Evolutionary conservation across 306 rosid genomes (phyloP), one percentile per base, ranked within the genome.

Genomic region (Ammopiptanthus mongolicus): DNA sequence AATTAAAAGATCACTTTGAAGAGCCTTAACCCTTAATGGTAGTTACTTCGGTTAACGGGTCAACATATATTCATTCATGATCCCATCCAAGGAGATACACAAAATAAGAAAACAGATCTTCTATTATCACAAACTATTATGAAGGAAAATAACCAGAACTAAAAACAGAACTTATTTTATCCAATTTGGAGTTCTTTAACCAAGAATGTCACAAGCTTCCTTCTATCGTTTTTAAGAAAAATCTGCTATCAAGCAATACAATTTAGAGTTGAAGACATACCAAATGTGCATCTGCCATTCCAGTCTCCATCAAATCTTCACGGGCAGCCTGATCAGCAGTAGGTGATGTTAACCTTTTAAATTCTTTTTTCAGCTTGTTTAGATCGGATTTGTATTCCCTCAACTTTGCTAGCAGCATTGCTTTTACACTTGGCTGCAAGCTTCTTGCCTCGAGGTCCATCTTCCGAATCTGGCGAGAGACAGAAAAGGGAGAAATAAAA

Each of bases 391-490:
- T 92, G 76, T 92, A 92, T 50, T 92, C 97, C 83, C 97, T 88
- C 84, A 92, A 77, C 86, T 89, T 92, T 18, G 97, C 93, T 73
- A 92, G 96, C 65, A 92, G 88, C 82, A 63, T 86, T 73, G 93
- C 97, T 81, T 89, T 92, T 18, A 63, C 86, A 46, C 91, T 87
- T 65, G 97, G 93, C 81, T 88, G 97, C 89, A 92, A 78, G 78
- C 96, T 92, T 79, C 97, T 88, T 1, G 96, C 96, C 74, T 92
- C 97, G 19, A 92, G 90, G 78, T 92, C 97, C 97, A 92, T 92
- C 82, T 92, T 92, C 82, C 97, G 85, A 78, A 92, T 92, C 97
- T 92, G 67, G 11, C 36, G 4, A 29, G 9, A 36, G n/a, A 66
- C 3, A 60, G 8, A 31, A 42, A 17, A 1, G 19, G 60, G 13